Evolutionary conservation across 176 grass and related monocot genomes (phyloP), one percentile per base, ranked within the genome.

Genomic region (Otatea glauca): DNA sequence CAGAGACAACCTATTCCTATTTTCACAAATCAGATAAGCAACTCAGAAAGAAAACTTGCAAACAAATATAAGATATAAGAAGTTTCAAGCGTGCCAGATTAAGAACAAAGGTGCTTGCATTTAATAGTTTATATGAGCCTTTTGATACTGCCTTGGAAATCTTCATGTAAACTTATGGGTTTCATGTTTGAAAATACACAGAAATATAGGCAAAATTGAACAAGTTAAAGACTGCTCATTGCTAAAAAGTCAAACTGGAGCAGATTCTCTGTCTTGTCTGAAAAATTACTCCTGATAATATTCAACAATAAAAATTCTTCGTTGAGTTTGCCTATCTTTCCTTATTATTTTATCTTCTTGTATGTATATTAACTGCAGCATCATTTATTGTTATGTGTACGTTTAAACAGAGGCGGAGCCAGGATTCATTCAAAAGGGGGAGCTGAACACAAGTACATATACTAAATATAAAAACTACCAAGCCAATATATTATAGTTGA

Each of bases 181-280:
- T 65, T 78, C 27, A 56, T 77, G 58, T 78, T 83, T 72, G 55
- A 62, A 80, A 24, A 49, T 64, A 73, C 6, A 73, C 14, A 35
- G 23, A n/a, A n/a, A 4, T 17, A 21, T 32, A 70, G 5, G 9
- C 27, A 60, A 15, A 72, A 76, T 16, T 45, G 37, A 80, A 73
- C 8, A 83, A 70, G 49, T 76, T 66, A 68, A 48, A 87, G 11
- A 70, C 72, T 45, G 18, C 25, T 67, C 3, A 14, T 45, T 68
- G 27, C 39, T 25, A 1, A 23, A 25, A 60, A 82, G n/a, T 16
- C 16, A 63, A 61, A 77, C 69, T 44, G 47, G 47, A 55, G 34
- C n/a, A 74, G 1, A 66, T 7, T 86, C 34, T 70, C 35, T 56
- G 65, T 29, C 25, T 55, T 74, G 23, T n/a, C 16, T 24, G 45